A percentile compares a stretch with the other conserved stretches of the same genome.
Conservation (phyloP, 306 rosid genomes). For the Mucuna pruriens region DNA sequence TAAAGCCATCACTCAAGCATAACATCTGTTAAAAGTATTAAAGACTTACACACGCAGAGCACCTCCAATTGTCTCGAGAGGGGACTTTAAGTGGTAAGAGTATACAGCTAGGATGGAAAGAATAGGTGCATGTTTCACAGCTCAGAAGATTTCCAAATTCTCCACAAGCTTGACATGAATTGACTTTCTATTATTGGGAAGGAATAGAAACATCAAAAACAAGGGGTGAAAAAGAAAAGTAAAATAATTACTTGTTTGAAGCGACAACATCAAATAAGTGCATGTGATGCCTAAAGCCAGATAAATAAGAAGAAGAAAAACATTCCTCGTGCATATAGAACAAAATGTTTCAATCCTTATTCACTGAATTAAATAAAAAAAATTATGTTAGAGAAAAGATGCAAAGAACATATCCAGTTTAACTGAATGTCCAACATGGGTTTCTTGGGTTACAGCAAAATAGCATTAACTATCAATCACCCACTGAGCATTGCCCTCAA, state of each 20-base stretch:
- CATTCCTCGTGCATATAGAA: too few species aligned
- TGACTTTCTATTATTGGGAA: slow-evolving; percentile 63
- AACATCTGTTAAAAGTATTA: slow-evolving; percentile 22
- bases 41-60: slow-evolving; percentile 91
- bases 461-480: too few species aligned
- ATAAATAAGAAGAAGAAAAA: too few species aligned
- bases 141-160: slow-evolving; percentile 70
- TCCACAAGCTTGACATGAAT: slow-evolving; percentile 92
- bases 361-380: neutral
- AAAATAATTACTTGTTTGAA: slow-evolving; percentile 1
- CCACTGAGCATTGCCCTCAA: too few species aligned
- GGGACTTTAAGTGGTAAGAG: slow-evolving; percentile 73
- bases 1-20: slow-evolving; percentile 23
- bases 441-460: too few species aligned
- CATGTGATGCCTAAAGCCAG: neutral
- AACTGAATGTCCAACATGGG: too few species aligned
- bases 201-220: neutral
- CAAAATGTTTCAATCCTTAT: neutral
- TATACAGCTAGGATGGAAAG: slow-evolving; percentile 81
- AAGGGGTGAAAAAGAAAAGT: neutral
- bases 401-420: too few species aligned
- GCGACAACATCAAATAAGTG: slow-evolving; percentile 24
- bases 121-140: slow-evolving; percentile 85
- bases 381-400: neutral
- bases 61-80: slow-evolving; percentile 71